Percentiles rank a stretch among this genome's conserved stretches.
Conservation (phyloP, 257 asterid species). For the Gardenia jasminoides region DNA sequence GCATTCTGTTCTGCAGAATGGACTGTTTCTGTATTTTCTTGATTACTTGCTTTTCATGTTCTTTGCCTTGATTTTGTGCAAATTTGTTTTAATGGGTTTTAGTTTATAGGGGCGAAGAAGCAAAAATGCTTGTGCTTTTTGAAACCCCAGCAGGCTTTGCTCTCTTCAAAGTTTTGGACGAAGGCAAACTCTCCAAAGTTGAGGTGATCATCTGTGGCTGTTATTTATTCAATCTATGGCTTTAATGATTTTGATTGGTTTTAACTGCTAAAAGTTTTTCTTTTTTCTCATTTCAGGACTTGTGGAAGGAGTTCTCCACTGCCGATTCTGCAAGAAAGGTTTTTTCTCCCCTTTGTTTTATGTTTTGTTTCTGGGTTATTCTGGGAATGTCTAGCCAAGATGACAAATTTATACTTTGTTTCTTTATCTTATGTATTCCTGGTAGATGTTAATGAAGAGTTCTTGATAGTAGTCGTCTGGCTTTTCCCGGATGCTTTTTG, state of each 20-base stretch:
- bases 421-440: background rate
- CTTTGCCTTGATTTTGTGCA: background rate
- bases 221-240: background rate
- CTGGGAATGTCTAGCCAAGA: background rate
- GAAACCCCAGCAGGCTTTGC: conserved; percentile 66
- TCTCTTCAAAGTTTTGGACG: conserved; percentile 58
- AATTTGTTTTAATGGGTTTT: background rate
- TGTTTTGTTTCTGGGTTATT: background rate
- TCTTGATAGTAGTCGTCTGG: background rate
- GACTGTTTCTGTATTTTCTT: background rate
- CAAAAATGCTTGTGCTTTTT: conserved; percentile 42
- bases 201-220: conserved; percentile 26
- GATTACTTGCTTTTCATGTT: background rate
- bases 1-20: too few species aligned
- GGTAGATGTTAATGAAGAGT: background rate
- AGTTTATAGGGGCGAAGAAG: conserved; percentile 1
- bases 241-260: background rate
- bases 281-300: conserved; percentile 44
- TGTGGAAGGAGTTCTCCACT: conserved; percentile 63
- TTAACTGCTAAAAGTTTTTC: background rate
- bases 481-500: background rate
- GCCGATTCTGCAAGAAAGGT: conserved; percentile 85
- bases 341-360: background rate
- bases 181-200: conserved; percentile 57
- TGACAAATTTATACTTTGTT: background rate